Conservation (phyloP, 1,284 basidiomycete genomes). For the Schizopora paradoxa region DNA sequence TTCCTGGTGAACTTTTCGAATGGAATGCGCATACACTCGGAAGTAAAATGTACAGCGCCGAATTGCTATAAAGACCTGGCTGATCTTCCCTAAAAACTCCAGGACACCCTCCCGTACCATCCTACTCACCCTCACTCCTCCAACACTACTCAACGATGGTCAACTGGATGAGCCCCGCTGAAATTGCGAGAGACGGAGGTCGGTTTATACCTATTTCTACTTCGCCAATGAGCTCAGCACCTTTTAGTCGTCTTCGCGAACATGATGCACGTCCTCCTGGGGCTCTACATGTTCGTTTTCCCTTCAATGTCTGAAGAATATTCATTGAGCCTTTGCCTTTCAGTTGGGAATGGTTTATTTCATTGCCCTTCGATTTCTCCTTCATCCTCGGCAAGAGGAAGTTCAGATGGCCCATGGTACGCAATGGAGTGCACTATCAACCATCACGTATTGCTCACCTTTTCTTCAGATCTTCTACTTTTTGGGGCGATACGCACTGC, state of each 20-base stretch:
- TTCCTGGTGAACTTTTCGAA: no score
- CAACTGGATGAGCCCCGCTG: background rate
- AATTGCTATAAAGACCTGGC: no score
- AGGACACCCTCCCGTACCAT: no score
- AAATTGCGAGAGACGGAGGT: background rate
- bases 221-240: no score
- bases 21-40: no score
- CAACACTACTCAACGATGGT: background rate
- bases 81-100: no score
- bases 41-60: no score
- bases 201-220: no score
- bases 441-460: background rate
- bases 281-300: background rate
- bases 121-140: no score
- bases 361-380: background rate
- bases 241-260: background rate
- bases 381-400: background rate
- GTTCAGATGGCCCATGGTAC: background rate
- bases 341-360: background rate
- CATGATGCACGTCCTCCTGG: background rate
- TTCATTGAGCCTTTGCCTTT: background rate
- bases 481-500: background rate
- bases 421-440: background rate
- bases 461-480: background rate
- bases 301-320: background rate